A percentile compares a stretch with the other conserved stretches of the same genome.
Conservation (phyloP, 2,329 filamentous ascomycete species). For the Tolypocladium nubicola region DNA sequence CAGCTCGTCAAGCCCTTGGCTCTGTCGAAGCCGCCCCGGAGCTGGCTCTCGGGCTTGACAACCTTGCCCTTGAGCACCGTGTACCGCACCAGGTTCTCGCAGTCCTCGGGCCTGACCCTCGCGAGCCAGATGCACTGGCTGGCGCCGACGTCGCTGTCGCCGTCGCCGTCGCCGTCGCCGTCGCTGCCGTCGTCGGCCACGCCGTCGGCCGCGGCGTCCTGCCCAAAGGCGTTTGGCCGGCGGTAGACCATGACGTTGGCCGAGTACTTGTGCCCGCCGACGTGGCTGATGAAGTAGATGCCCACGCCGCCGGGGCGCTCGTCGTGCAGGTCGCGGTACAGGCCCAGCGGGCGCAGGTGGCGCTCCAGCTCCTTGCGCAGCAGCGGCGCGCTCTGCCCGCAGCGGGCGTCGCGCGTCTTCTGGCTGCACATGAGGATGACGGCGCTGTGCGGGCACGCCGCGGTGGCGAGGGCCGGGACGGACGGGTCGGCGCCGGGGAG, state of each 20-base stretch:
- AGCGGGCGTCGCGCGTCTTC: slow-evolving; percentile 85
- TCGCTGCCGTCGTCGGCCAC: slow-evolving; percentile 10
- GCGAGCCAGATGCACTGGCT: slow-evolving; percentile 91
- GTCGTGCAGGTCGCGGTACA: slow-evolving; percentile 82
- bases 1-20: slow-evolving; percentile 74
- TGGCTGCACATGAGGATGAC: slow-evolving; percentile 93
- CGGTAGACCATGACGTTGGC: slow-evolving; percentile 93
- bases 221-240: slow-evolving; percentile 44
- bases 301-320: slow-evolving; percentile 84
- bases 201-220: slow-evolving; percentile 24
- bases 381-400: slow-evolving; percentile 85
- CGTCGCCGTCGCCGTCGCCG: slow-evolving; percentile 11
- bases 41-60: slow-evolving; percentile 75
- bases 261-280: slow-evolving; percentile 92
- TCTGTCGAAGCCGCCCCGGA: slow-evolving; percentile 86
- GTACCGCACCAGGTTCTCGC: slow-evolving; percentile 82
- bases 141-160: slow-evolving; percentile 43
- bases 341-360: slow-evolving; percentile 71
- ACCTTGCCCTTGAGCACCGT: slow-evolving; percentile 91
- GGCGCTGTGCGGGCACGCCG: slow-evolving; percentile 67
- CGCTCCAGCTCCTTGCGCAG: slow-evolving; percentile 83
- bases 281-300: slow-evolving; percentile 93
- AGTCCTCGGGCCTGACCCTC: slow-evolving; percentile 74
- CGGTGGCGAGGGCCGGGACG: slow-evolving; percentile 19
- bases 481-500: slow-evolving; percentile 18